Base-by-base conservation (phyloP, 2,329 filamentous ascomycete species). In the Orbilia oligospora region DNA sequence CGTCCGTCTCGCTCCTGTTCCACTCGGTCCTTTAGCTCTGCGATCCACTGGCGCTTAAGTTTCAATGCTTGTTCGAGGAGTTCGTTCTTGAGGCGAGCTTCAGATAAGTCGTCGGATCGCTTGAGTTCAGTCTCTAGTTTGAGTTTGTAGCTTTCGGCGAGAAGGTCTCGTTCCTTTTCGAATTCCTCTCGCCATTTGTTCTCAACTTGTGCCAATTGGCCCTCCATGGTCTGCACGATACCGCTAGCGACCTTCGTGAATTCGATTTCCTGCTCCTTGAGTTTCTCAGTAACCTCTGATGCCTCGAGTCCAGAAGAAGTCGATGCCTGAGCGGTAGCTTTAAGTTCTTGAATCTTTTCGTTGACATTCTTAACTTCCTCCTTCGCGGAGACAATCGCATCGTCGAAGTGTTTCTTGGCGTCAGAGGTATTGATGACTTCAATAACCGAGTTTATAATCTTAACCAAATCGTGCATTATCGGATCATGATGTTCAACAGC, bases 401-500 rank as follows among this genome's bases (percentile, higher is more conserved):
- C 88, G 80, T 91, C 89, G 72, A 93, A 90, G 79, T 91, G 90
- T 18, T 69, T 64, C 20, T 79, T 79, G 16, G 76, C 84, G 97
- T 95, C 73, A 92, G 92, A 84, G 97, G 97, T 84, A 97, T 91
- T 56, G 97, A 93, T 8, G 93, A 91, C 73, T 51, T 77, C 73
- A 83, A 99, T 97, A 82, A 99, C 91, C 84, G 97, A 93, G 86
- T 99, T 99, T 82, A 99, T 88, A 86, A 97, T 95, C 86, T 93
- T 95, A 76, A 97, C 93, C 5, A 99, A 88, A 83, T 98, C 93
- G 85, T 97, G 94, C 22, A 98, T 92, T 41, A 97, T 89, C 30
- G 93, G 92, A 84, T 98, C 95, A 76, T 91, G 90, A 67, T 92
- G 93, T 82, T 93, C 89, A 0, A 76, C 72, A 1, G 44, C 8